Base-by-base conservation (phyloP, 768 basidiomycete species). In the Phlegmacium glaucopus region DNA sequence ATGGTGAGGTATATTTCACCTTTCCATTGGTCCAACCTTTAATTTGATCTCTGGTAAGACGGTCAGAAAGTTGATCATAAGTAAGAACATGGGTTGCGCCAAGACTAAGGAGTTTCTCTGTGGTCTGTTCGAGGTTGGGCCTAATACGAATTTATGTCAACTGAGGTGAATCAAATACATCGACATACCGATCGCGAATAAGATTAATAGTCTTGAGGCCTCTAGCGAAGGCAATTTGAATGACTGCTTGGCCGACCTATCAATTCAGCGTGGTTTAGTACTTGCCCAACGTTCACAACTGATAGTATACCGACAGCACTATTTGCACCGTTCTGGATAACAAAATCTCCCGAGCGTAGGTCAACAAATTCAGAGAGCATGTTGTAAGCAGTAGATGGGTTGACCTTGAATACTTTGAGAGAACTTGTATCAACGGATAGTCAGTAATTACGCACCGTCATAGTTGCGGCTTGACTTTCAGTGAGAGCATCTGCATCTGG, bases 271-370 rank as follows among this genome's bases (percentile, higher is more conserved):
- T 22, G 22, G 5, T 22, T 22, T 22, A 22, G 22, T 22, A 22
- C 22, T 5, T 22, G 5, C 42, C n/a, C 28, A 28, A 27, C 17
- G 27, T 40, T 18, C 11, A 17, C 12, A 11, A 12, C n/a, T 43
- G 28, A 9, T 17, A 39, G 28, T 9, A n/a, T 9, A 66, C 82
- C 40, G 48, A 90, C 90, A 15, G 87, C 86, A 54, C 87, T 87
- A 56, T 94, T 94, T 15, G 83, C 84, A 22, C 89, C 91, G 51
- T 93, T 94, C 64, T 94, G 91, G 9, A 94, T 61, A 12, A 94
- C 72, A 85, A 85, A 93, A 39, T 90, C 87, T 4, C 85, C 90
- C 40, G 75, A 70, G 42, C 78, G 52, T 36, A 92, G 74, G 29
- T 72, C 55, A 6, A 82, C 75, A 63, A 84, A 92, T 46, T 87